These are phyloP conservation scores for Globisporangium nunn DNA, from an alignment of 352 stramenopile genomes.

Conservation along the genomic window DNA sequence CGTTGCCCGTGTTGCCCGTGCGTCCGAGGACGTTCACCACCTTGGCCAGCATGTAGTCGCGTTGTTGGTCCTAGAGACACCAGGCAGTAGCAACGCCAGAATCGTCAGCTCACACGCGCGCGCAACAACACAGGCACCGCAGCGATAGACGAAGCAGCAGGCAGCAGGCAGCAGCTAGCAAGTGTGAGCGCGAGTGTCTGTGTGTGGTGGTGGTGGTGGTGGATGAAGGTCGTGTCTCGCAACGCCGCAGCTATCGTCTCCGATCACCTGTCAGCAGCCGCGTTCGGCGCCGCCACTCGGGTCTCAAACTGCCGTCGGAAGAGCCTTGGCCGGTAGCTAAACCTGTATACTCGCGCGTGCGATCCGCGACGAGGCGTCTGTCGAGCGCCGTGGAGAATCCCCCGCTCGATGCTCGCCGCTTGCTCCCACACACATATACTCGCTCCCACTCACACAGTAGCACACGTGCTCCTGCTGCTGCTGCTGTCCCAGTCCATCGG, in stretches of 20 bases:
- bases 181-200: background rate
- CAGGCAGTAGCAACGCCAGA: background rate
- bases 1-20: constrained; percentile 99
- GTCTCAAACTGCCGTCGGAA: background rate
- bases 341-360: background rate
- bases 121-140: background rate
- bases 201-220: background rate
- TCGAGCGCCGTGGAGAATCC: background rate
- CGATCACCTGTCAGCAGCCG: background rate
- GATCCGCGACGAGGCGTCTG: background rate
- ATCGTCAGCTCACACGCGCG: constrained; percentile 7
- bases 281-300: too few relatives aligned
- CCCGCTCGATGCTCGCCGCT: background rate
- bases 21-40: constrained; percentile 98
- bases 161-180: background rate
- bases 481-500: background rate
- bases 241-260: too few relatives aligned
- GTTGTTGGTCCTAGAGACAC: constrained; percentile 48
- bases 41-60: constrained; percentile 97
- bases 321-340: background rate
- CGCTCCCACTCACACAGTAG: background rate
- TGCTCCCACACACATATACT: background rate
- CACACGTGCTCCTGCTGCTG: background rate
- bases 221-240: background rate
- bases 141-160: background rate